Percentiles rank a stretch among this genome's conserved stretches.
Evolutionary conservation across 345 rosid genomes (phyloP).

Genomic region (Bruguiera parviflora): DNA sequence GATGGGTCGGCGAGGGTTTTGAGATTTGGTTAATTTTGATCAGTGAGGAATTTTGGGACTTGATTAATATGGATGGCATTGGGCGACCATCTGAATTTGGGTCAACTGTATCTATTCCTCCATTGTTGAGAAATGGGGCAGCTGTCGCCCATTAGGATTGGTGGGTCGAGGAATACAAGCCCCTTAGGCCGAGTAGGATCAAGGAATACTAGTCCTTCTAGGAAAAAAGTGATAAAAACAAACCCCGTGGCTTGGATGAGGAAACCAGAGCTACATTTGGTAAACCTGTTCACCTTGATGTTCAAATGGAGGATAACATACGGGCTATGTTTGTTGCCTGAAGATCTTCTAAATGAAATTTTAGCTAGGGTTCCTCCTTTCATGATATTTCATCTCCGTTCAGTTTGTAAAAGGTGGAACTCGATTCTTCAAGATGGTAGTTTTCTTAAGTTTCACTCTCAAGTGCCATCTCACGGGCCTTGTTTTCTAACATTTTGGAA

Average conservation of each 20-base stretch:
- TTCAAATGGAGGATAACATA: slow-evolving; percentile 84
- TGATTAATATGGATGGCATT: slow-evolving; percentile 42
- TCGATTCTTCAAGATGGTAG: slow-evolving; percentile 80
- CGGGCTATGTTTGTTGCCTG: slow-evolving; percentile 99
- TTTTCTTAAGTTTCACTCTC: slow-evolving; percentile 78
- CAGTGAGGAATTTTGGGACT: slow-evolving; percentile 18
- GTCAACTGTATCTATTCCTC: slow-evolving; percentile 29
- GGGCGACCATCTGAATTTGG: slow-evolving; percentile 52
- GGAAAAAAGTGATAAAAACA: slow-evolving; percentile 80
- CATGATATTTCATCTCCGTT: slow-evolving; percentile 85
- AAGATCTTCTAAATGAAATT: slow-evolving; percentile 85
- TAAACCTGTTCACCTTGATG: slow-evolving; percentile 54
- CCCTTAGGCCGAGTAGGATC: slow-evolving; percentile 72
- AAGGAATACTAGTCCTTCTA: slow-evolving; percentile 80
- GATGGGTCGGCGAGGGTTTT: slow-evolving; percentile 5
- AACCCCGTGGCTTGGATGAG: slow-evolving; percentile 92
- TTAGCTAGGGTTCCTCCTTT: slow-evolving; percentile 90
- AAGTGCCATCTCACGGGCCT: slow-evolving; percentile 67
- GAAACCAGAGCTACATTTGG: slow-evolving; percentile 80
- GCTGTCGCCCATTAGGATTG: slow-evolving; percentile 54
- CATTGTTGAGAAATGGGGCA: slow-evolving; percentile 34
- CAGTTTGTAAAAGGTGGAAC: slow-evolving; percentile 84
- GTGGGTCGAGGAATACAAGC: slow-evolving; percentile 71
- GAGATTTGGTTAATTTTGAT: slow-evolving; percentile 1
- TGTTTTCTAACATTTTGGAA: slow-evolving; percentile 91